Evolutionary conservation across 225 moss, liverwort and hornwort species (phyloP).

Genomic region (Ulota crispa): DNA sequence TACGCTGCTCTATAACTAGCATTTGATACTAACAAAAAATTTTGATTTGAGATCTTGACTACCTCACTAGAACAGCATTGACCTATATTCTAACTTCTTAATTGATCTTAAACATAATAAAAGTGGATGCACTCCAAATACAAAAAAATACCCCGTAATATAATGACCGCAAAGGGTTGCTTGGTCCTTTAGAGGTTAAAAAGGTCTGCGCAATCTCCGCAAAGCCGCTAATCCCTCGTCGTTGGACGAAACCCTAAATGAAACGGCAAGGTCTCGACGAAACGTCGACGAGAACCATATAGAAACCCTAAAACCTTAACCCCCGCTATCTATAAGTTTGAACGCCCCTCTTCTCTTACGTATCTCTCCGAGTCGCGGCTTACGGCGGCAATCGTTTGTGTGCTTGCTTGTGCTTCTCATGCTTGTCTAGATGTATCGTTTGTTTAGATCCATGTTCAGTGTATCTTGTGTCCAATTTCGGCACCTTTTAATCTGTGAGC

Average conservation of each 20-base stretch:
- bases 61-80: no score
- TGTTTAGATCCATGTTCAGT: rapidly evolving
- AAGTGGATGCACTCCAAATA: no score
- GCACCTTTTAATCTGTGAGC: not conserved
- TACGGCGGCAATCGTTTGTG: rapidly evolving
- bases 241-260: not conserved
- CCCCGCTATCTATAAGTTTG: constrained; percentile 4
- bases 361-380: rapidly evolving
- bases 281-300: not conserved
- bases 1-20: no score
- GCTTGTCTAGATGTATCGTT: rapidly evolving
- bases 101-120: no score
- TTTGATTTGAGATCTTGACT: no score
- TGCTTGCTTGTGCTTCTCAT: rapidly evolving
- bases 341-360: rapidly evolving
- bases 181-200: not conserved
- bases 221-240: no score
- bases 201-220: not conserved
- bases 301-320: constrained; percentile 14
- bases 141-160: no score
- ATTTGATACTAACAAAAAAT: no score
- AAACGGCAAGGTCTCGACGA: not conserved
- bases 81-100: no score
- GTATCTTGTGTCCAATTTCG: rapidly evolving
- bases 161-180: no score